Evolutionary conservation across 169 alveolate species (phyloP).

Genomic region (Plasmodium chabaudi): DNA sequence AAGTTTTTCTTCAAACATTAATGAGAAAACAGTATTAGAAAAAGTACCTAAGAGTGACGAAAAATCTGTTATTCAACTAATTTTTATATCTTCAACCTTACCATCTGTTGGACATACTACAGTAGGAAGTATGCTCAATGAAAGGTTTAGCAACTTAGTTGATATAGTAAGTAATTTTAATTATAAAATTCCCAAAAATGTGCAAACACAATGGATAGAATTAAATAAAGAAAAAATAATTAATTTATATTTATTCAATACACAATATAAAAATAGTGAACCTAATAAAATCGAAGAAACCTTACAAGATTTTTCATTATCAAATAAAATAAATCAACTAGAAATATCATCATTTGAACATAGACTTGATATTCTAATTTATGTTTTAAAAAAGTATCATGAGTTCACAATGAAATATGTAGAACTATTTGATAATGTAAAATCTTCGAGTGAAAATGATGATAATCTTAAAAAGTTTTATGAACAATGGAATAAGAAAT

Average conservation of each 20-base stretch:
- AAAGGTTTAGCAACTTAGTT: conserved; percentile 75
- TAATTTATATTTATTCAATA: conserved; percentile 18
- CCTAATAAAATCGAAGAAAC: not conserved
- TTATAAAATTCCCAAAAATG: conserved; percentile 52
- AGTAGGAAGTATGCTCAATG: conserved; percentile 82
- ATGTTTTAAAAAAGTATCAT: conserved; percentile 55
- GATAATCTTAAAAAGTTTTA: not conserved
- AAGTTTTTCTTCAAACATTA: too few species aligned
- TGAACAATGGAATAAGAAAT: not conserved
- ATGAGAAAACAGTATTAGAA: not conserved
- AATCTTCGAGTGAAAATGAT: not conserved
- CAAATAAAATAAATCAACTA: conserved; percentile 44
- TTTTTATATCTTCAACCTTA: conserved; percentile 82
- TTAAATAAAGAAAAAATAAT: conserved; percentile 56
- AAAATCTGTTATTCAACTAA: conserved; percentile 80
- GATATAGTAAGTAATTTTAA: conserved; percentile 51
- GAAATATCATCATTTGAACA: conserved; percentile 65
- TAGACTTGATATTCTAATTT: conserved; percentile 42
- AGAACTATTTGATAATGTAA: not conserved
- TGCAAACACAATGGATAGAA: conserved; percentile 68
- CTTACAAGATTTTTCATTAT: conserved; percentile 42
- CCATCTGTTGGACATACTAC: conserved; percentile 84
- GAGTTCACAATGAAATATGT: conserved; percentile 1
- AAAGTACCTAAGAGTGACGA: conserved; percentile 3
- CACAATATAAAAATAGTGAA: not conserved